A percentile compares a stretch with the other conserved stretches of the same genome.
These are phyloP conservation scores for Echites panduratus DNA, from an alignment of 257 asterid species.

Conservation along the genomic window DNA sequence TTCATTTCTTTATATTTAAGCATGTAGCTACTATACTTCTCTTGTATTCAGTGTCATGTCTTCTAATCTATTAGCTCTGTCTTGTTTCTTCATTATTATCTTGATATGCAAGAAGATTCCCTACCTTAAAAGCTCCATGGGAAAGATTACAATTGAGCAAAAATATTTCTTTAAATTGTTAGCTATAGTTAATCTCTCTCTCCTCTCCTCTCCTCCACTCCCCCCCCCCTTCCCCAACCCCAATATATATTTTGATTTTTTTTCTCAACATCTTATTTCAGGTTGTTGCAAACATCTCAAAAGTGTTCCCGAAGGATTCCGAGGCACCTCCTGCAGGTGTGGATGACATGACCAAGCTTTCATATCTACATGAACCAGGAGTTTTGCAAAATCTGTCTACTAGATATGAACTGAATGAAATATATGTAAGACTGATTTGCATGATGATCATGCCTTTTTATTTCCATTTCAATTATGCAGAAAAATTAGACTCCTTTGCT, in stretches of 20 bases:
- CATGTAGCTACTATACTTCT: not conserved
- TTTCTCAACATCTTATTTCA: constrained; percentile 28
- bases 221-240: too few relatives aligned
- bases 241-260: not conserved
- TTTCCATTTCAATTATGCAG: not conserved
- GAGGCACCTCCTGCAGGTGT: constrained; percentile 99
- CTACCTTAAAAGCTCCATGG: not conserved
- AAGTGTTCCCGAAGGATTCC: constrained; percentile 86
- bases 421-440: constrained; percentile 60
- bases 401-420: constrained; percentile 97
- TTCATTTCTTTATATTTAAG: not conserved
- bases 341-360: constrained; percentile 99
- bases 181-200: not conserved
- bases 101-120: not conserved
- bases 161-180: not conserved
- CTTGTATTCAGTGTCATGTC: not conserved
- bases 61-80: not conserved
- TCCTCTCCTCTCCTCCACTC: not conserved
- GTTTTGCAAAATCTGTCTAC: constrained; percentile 90
- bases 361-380: constrained; percentile 99
- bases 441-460: constrained; percentile 6
- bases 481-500: not conserved
- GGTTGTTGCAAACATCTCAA: constrained; percentile 71
- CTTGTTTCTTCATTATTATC: not conserved
- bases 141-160: not conserved